These are phyloP conservation scores for Gamarada debralockiae DNA, from an alignment of 495 filamentous ascomycete species.

Conservation along the genomic window DNA sequence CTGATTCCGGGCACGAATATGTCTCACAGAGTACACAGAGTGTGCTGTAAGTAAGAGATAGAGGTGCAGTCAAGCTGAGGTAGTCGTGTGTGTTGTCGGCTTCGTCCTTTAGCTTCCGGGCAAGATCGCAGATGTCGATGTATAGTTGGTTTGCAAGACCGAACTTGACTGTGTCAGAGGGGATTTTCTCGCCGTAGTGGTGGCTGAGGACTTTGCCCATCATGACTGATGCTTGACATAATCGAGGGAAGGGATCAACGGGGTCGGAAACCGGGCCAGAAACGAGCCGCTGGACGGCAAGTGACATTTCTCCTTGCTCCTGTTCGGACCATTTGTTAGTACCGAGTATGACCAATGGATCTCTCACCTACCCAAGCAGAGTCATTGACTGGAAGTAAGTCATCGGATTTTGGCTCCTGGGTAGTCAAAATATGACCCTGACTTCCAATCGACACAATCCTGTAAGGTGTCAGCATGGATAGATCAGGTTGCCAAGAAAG, in stretches of 20 bases:
- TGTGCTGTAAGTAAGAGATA: slow-evolving; percentile 13
- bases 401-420: slow-evolving; percentile 36
- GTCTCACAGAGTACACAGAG: slow-evolving; percentile 22
- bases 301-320: slow-evolving; percentile 18
- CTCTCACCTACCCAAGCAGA: slow-evolving; percentile 33
- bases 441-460: slow-evolving; percentile 40
- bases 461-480: slow-evolving; percentile 13
- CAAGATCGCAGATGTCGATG: slow-evolving; percentile 19
- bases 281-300: background rate
- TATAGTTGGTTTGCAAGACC: slow-evolving; percentile 23
- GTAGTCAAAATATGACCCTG: slow-evolving; percentile 36
- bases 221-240: slow-evolving; percentile 38
- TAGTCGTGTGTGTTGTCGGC: slow-evolving; percentile 5
- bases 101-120: slow-evolving; percentile 16
- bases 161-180: slow-evolving; percentile 14
- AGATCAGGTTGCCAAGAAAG: background rate
- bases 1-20: slow-evolving; percentile 13
- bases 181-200: slow-evolving; percentile 16
- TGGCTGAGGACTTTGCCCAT: slow-evolving; percentile 36
- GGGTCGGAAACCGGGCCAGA: slow-evolving; percentile 17
- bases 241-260: slow-evolving; percentile 32
- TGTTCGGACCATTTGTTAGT: slow-evolving; percentile 4
- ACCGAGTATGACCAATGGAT: background rate
- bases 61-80: slow-evolving; percentile 9
- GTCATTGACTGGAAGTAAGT: slow-evolving; percentile 41